Conservation (phyloP, 768 basidiomycete species). For the Lentinula guzmanii region DNA sequence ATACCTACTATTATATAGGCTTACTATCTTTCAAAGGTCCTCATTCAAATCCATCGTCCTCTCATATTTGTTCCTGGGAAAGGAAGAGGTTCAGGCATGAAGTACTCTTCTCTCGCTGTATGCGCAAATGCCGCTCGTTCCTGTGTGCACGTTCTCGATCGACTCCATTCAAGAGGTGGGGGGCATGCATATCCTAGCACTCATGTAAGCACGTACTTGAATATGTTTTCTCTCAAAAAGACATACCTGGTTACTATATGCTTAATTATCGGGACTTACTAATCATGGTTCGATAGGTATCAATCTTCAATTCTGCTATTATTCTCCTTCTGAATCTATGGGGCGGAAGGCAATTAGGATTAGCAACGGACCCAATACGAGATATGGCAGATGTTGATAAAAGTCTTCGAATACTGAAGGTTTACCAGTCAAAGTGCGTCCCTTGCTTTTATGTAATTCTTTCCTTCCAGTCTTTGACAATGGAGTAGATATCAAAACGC, state of each 20-base stretch:
- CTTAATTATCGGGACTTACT: no score
- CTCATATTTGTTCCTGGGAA: conserved; percentile 40
- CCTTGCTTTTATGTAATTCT: no score
- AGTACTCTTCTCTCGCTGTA: conserved; percentile 52
- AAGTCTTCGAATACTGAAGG: conserved; percentile 18
- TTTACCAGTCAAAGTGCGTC: no score
- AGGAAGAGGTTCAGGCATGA: conserved; percentile 36
- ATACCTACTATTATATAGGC: no score
- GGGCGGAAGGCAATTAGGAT: conserved; percentile 36
- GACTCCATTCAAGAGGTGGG: conserved; percentile 21
- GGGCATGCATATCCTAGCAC: conserved; percentile 3
- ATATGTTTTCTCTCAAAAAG: no score
- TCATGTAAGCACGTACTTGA: not conserved
- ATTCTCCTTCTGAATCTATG: conserved; percentile 44
- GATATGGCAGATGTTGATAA: conserved; percentile 48
- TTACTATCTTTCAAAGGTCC: not conserved
- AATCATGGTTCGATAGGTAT: no score
- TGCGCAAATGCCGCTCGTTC: conserved; percentile 32
- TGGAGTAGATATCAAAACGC: conserved; percentile 36
- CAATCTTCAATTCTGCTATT: conserved; percentile 33
- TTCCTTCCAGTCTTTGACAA: no score
- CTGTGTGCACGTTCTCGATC: conserved; percentile 49
- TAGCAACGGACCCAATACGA: conserved; percentile 30
- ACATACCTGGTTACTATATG: no score
- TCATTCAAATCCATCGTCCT: conserved; percentile 41